Percentiles rank a stretch among this genome's conserved stretches.
Conservation (phyloP, 257 asterid species). For the Verbascum thapsus region DNA sequence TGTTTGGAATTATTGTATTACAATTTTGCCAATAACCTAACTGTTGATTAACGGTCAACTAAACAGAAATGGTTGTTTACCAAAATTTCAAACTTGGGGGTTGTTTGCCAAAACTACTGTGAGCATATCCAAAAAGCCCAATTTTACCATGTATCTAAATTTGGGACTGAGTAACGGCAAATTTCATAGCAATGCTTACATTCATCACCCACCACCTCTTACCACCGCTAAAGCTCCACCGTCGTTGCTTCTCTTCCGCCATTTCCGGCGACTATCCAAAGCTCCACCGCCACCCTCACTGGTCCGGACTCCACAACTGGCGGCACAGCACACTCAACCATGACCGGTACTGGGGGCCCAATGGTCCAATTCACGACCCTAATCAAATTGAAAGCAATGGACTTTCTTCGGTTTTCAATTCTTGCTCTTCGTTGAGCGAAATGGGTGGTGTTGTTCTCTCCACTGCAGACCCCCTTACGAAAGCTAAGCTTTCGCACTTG, state of each 20-base stretch:
- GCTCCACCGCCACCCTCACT: slow-evolving; percentile 48
- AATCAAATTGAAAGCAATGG: slow-evolving; percentile 6
- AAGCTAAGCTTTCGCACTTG: slow-evolving; percentile 78
- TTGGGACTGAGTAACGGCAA: too few relatives aligned
- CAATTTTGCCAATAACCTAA: too few relatives aligned
- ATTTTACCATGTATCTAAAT: too few relatives aligned
- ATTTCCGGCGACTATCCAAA: slow-evolving; percentile 43
- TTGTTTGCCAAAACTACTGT: too few relatives aligned
- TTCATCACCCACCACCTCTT: slow-evolving; percentile 21
- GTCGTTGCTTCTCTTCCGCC: slow-evolving; percentile 34
- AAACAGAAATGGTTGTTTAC: too few relatives aligned
- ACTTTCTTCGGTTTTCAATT: slow-evolving; percentile 23
- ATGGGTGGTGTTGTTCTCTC: slow-evolving; percentile 78
- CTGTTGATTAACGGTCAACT: too few relatives aligned
- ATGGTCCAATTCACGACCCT: slow-evolving; percentile 54
- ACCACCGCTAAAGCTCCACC: slow-evolving; percentile 30
- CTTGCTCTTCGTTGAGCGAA: slow-evolving; percentile 76
- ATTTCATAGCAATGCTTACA: slow-evolving; percentile 26
- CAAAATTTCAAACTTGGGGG: too few relatives aligned
- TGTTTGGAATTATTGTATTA: too few relatives aligned
- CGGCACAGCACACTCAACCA: slow-evolving; percentile 67
- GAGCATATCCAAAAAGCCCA: too few relatives aligned
- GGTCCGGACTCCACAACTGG: slow-evolving; percentile 88
- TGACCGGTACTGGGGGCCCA: slow-evolving; percentile 75
- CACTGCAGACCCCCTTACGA: slow-evolving; percentile 68